Evolutionary conservation across 2,329 filamentous ascomycete species (phyloP), one percentile per base, ranked within the genome.

Genomic region (Coniella vitis): DNA sequence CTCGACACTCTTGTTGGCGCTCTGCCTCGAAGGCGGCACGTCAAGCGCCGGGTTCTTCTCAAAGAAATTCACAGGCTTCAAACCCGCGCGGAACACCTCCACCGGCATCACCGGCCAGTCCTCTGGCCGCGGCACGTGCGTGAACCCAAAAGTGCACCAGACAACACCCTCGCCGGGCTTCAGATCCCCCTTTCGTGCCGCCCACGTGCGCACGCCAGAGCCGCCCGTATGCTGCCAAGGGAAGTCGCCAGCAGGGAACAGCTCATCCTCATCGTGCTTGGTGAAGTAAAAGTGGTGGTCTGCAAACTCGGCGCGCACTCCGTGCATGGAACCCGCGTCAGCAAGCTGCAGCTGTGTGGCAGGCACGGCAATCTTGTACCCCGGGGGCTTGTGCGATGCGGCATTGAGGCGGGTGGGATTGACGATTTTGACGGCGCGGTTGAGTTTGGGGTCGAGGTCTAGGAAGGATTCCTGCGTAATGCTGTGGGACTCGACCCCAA

Each of bases 61-160:
- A 55, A 75, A 75, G 61, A 76, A 76, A 25, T 74, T 73, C 42
- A 71, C 70, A 2, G 73, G 72, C 53, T 71, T 69, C 29, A 76
- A 57, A 58, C 66, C 68, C 12, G 76, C 67, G 46, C 66, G 69
- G 49, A 79, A 65, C 13, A 75, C 72, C 65, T 81, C 77, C 38
- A 70, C 72, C 1, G 77, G 77, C 76, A 80, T 80, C 40, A 80
- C 70, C 0, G 75, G 75, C 62, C 78, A 79, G 56, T 80, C 76
- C 60, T 81, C 77, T 14, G 74, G 69, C 32, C 74, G 62, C 0
- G 73, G 72, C 48, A 78, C 69, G 53, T 81, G 76, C 22, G 77
- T 81, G 51, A 81, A 71, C 4, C 42, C 76, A 38, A 55, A 55
- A 4, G 34, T 47, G 19, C 36, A 36, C 52, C 52, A 54, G 12